Base-by-base conservation (phyloP, 2,329 filamentous ascomycete genomes). In the Penicillium brevicompactum region DNA sequence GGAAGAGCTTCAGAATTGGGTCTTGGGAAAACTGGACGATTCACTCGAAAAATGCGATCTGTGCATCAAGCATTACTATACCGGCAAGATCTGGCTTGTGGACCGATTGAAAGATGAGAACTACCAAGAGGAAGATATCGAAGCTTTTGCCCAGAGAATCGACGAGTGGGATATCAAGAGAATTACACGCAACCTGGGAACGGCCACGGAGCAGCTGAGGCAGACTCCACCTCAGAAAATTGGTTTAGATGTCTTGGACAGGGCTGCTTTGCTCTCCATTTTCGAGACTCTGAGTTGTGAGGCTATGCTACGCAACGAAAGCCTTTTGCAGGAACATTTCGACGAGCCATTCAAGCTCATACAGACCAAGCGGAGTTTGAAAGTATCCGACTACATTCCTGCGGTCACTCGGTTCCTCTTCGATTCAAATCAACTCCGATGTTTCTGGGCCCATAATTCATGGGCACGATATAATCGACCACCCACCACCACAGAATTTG, bases 271-370 rank as follows among this genome's bases (percentile, higher is more conserved):
- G 48, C 84, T 94, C 55, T 88, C 91, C 10, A 84, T 97, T 30
- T 96, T 95, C 66, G 93, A 97, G 71, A 88, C 89, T 0, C 78
- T 97, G 49, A 96, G 92, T 71, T 96, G 89, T 71, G 85, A 92
- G 62, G 82, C 88, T 1, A 91, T 95, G 69, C 80, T 97, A 57
- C 74, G 77, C 21, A 79, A 83, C 59, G 81, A 84, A 52, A 72
- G 76, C 16, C 73, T 82, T 18, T 71, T 88, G 21, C 69, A 74
- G 52, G 65, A 77, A 27, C 81, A 87, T 61, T 96, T 97, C 70
- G 89, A 96, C 69, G 85, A 83, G 62, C 91, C 95, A 10, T 97
- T 97, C 71, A 81, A 85, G 62, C 82, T 91, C 21, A 86, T 95
- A 2, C 90, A 93, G 72, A 85, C 85, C 13, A 92, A 88, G 67